Conservation (phyloP, 2,329 filamentous ascomycete species). For the Trichoderma oligosporum region DNA sequence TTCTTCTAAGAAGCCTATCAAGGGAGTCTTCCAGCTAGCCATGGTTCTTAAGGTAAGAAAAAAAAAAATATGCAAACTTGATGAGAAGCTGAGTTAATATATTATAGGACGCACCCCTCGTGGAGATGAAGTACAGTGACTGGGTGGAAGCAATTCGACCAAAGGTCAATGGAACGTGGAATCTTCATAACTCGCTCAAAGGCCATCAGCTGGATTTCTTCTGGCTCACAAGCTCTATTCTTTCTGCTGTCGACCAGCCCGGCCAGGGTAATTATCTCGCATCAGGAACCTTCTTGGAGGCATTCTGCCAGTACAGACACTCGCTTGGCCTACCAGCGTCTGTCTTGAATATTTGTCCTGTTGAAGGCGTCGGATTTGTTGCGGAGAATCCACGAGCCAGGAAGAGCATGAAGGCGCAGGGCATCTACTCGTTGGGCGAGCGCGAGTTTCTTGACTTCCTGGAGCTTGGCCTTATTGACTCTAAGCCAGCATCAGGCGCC, state of each 20-base stretch:
- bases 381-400: constrained; percentile 18
- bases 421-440: constrained; percentile 18
- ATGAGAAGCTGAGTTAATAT: no score
- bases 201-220: constrained; percentile 33
- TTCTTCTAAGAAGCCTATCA: constrained; percentile 30
- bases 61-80: not conserved
- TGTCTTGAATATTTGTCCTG: constrained; percentile 35
- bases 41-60: constrained; percentile 33
- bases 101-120: constrained; percentile 12
- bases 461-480: constrained; percentile 16
- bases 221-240: constrained; percentile 31
- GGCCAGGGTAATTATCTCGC: constrained; percentile 38
- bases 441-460: no score
- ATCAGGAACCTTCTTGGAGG: constrained; percentile 41
- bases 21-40: constrained; percentile 39
- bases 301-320: constrained; percentile 37
- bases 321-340: constrained; percentile 35
- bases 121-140: constrained; percentile 33
- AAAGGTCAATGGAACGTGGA: constrained; percentile 37
- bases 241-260: constrained; percentile 29
- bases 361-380: constrained; percentile 39
- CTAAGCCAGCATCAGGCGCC: no score
- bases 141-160: constrained; percentile 28
- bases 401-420: not conserved
- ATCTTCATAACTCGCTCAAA: constrained; percentile 30